Evolutionary conservation across 2,329 filamentous ascomycete genomes (phyloP).

Genomic region (Zarea fungicola): DNA sequence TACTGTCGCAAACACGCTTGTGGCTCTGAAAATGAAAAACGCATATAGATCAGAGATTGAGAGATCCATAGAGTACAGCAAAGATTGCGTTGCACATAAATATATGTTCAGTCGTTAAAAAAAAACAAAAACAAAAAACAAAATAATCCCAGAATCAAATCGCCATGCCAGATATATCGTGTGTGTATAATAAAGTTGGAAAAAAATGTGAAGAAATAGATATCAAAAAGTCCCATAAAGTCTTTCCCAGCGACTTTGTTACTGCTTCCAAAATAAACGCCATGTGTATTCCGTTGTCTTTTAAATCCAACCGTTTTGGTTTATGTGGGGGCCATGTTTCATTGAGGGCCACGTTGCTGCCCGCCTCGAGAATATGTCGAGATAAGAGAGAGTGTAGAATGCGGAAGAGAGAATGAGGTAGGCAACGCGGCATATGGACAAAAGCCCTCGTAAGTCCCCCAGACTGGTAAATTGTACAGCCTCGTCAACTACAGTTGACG

Average conservation of each 20-base stretch:
- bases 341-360: neutral
- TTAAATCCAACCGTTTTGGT: slow-evolving; percentile 3
- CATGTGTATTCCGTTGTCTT: slow-evolving; percentile 11
- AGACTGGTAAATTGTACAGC: slow-evolving; percentile 1
- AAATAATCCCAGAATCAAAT: neutral
- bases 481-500: neutral
- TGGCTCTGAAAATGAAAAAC: neutral
- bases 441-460: neutral
- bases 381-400: neutral
- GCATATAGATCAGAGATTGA: neutral
- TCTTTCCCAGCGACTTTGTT: neutral
- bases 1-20: neutral
- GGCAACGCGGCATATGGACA: slow-evolving; percentile 9
- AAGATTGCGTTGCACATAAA: neutral
- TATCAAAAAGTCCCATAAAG: slow-evolving; percentile 7
- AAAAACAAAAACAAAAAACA: neutral
- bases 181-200: neutral
- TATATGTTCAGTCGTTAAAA: neutral
- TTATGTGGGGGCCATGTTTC: neutral
- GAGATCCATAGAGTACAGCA: neutral
- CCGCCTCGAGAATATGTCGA: neutral
- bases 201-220: slow-evolving; percentile 10
- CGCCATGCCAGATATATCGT: slow-evolving; percentile 9
- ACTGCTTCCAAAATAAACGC: slow-evolving; percentile 9
- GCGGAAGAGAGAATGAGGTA: neutral